phyloP scores from a whole-genome alignment of 139 green algal species.

The Trebouxia sp. region DNA sequence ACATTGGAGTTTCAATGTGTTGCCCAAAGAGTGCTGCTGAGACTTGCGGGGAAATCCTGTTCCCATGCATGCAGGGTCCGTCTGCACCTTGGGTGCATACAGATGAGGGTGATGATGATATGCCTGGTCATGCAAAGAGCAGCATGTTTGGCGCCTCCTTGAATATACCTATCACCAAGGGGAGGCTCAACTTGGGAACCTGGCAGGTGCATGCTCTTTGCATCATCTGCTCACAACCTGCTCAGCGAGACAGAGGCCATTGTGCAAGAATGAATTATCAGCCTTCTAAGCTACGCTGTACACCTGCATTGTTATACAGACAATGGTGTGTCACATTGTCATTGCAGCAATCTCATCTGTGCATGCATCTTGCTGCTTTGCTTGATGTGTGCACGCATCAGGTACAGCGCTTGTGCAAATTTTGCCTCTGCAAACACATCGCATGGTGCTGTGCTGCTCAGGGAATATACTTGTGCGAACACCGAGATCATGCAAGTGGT shows the following conservation, averaged over 20 bases:
- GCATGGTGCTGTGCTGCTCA: constrained; percentile 8
- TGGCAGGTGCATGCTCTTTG: constrained; percentile 50
- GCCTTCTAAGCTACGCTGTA: too few species aligned
- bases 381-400: too few species aligned
- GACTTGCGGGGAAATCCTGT: too few species aligned
- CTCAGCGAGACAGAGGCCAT: too few species aligned
- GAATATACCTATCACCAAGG: constrained; percentile 62
- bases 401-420: too few species aligned
- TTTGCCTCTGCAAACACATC: not conserved
- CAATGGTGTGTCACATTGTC: too few species aligned
- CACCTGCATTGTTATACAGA: too few species aligned
- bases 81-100: constrained; percentile 66
- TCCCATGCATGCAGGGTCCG: constrained; percentile 35
- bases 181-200: constrained; percentile 63
- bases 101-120: constrained; percentile 66
- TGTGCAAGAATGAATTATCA: too few species aligned
- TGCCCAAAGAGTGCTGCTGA: too few species aligned
- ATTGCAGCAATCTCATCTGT: too few species aligned
- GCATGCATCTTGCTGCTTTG: not conserved
- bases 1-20: too few species aligned
- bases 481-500: constrained; percentile 50
- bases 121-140: constrained; percentile 61
- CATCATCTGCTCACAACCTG: not conserved
- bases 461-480: constrained; percentile 67
- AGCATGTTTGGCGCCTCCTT: constrained; percentile 64